Evolutionary conservation across 2,329 filamentous ascomycete genomes (phyloP).

Genomic region (Elsinoe australis): DNA sequence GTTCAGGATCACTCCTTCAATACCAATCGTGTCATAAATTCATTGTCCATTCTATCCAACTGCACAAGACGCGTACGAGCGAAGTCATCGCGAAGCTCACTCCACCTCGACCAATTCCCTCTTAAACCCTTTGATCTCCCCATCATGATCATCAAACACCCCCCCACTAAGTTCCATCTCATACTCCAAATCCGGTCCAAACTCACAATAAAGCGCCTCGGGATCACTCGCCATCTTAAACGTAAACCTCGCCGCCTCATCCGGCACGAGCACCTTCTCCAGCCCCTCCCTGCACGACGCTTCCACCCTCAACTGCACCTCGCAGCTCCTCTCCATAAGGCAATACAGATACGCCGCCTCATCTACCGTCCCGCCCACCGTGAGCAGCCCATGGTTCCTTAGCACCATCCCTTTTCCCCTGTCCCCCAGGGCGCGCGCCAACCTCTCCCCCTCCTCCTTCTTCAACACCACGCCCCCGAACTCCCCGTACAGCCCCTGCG

Average conservation of each 20-base stretch:
- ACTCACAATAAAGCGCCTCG: conserved; percentile 45
- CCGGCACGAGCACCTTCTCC: conserved; percentile 47
- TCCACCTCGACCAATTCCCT: conserved; percentile 1
- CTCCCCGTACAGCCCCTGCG: conserved; percentile 47
- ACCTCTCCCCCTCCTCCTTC: conserved; percentile 55
- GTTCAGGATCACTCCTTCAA: no score
- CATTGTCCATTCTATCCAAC: no score
- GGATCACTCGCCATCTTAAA: conserved; percentile 43
- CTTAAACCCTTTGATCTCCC: conserved; percentile 11
- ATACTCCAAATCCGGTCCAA: conserved; percentile 46
- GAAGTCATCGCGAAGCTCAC: no score
- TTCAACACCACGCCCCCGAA: conserved; percentile 58
- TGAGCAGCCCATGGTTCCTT: conserved; percentile 64
- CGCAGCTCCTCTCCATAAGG: conserved; percentile 60
- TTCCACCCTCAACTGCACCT: conserved; percentile 60
- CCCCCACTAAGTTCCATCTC: conserved; percentile 30
- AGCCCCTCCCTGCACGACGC: conserved; percentile 52
- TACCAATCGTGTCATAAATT: no score
- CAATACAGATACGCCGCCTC: conserved; percentile 66
- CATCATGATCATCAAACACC: conserved; percentile 17
- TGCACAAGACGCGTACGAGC: no score
- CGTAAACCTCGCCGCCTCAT: conserved; percentile 49
- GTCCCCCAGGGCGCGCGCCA: conserved; percentile 55
- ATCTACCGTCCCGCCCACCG: conserved; percentile 63
- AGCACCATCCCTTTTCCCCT: conserved; percentile 58